phyloP scores from a whole-genome alignment of 345 rosid species.

The Syzygium oleosum region DNA sequence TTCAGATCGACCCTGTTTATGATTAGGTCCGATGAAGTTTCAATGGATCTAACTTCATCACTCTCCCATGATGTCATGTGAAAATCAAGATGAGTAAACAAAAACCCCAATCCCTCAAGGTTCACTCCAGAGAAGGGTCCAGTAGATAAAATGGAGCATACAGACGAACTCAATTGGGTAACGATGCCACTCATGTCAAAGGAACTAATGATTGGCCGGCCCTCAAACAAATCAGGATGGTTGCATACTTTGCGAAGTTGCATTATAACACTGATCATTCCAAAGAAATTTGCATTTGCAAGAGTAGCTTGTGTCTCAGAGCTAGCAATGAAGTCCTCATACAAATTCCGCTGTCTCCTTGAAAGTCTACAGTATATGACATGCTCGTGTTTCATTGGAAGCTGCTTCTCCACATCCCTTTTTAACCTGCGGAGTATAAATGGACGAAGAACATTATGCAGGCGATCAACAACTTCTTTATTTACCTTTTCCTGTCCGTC shows the following conservation, averaged over 20 bases:
- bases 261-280: constrained; percentile 99
- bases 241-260: constrained; percentile 99
- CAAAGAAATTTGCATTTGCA: constrained; percentile 89
- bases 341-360: constrained; percentile 94
- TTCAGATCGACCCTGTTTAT: constrained; percentile 33
- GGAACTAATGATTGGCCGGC: constrained; percentile 97
- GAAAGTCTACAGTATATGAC: constrained; percentile 92
- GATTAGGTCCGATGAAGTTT: constrained; percentile 65
- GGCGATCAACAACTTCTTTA: constrained; percentile 95
- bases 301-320: constrained; percentile 98
- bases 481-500: constrained; percentile 98
- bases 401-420: constrained; percentile 99
- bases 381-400: constrained; percentile 89
- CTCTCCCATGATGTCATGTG: constrained; percentile 87
- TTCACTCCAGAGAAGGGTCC: constrained; percentile 58
- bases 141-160: constrained; percentile 56
- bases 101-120: constrained; percentile 59
- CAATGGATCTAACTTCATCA: constrained; percentile 64
- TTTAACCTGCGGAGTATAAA: constrained; percentile 92
- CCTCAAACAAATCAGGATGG: constrained; percentile 99
- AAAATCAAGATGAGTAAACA: constrained; percentile 77
- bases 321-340: constrained; percentile 98
- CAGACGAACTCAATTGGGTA: constrained; percentile 61
- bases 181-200: constrained; percentile 85
- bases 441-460: constrained; percentile 99